These are phyloP conservation scores for Boletus fagicola DNA, from an alignment of 768 basidiomycete genomes.

Conservation along the genomic window DNA sequence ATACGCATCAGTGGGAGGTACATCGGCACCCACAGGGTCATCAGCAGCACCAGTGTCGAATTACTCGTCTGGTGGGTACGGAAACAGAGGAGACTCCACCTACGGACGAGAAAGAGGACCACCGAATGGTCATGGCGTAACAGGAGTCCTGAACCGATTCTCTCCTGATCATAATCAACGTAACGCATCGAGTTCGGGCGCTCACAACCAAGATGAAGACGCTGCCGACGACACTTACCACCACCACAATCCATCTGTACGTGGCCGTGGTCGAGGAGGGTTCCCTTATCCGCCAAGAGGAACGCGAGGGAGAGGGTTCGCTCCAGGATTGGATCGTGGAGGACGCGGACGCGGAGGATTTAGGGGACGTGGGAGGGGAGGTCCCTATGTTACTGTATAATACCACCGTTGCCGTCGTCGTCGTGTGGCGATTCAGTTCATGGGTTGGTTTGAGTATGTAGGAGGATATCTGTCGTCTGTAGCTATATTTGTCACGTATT, in stretches of 20 bases:
- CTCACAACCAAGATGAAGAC: constrained; percentile 6
- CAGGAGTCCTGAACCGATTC: neutral
- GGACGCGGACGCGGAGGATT: constrained; percentile 31
- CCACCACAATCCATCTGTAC: constrained; percentile 17
- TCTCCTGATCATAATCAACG: neutral
- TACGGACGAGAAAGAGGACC: constrained; percentile 10
- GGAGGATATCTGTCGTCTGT: neutral
- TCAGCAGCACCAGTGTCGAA: constrained; percentile 1
- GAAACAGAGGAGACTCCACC: neutral
- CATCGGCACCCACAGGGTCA: neutral
- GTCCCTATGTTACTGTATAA: neutral
- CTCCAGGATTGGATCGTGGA: constrained; percentile 31
- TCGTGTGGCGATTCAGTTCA: neutral
- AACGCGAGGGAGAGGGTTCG: constrained; percentile 35
- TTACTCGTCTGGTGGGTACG: neutral
- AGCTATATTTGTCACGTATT: constrained; percentile 3
- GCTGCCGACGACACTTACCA: neutral
- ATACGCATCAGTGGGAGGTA: constrained; percentile 9
- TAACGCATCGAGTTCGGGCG: neutral
- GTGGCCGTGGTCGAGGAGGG: constrained; percentile 31
- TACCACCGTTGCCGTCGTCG: constrained; percentile 4
- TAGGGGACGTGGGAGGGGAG: constrained; percentile 35
- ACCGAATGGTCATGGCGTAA: constrained; percentile 7
- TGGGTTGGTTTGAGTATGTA: neutral
- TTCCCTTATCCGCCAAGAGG: constrained; percentile 24